Conservation (phyloP, 2,329 filamentous ascomycete species). For the Sporothrix sp. region DNA sequence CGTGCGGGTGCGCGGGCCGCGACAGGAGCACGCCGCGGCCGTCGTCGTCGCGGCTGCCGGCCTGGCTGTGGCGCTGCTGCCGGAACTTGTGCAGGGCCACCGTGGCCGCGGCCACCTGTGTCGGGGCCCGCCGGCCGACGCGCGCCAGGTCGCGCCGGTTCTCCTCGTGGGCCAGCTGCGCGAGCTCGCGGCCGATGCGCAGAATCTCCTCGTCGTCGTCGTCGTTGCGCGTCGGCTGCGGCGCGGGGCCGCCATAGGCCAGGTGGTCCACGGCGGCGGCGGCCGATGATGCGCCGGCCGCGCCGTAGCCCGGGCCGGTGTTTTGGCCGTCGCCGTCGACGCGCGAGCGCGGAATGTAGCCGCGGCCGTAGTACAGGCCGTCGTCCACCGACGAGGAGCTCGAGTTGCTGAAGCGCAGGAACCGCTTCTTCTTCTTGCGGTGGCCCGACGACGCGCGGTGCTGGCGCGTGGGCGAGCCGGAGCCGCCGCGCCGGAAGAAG, state of each 20-base stretch:
- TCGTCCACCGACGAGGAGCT: conserved; percentile 47
- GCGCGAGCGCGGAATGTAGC: conserved; percentile 28
- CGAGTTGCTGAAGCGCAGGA: conserved; percentile 40
- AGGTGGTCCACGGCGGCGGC: background rate
- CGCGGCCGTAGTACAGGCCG: conserved; percentile 47
- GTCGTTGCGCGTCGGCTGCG: conserved; percentile 18
- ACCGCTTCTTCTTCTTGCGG: conserved; percentile 30
- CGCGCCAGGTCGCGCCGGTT: conserved; percentile 40
- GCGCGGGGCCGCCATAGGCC: background rate
- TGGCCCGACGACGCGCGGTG: conserved; percentile 8
- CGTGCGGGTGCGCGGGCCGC: conserved; percentile 27
- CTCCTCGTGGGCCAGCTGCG: conserved; percentile 41
- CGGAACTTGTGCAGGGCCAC: conserved; percentile 32
- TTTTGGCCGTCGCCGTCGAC: background rate
- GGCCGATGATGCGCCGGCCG: no score
- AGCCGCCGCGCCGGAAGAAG: conserved; percentile 23
- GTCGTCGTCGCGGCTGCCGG: conserved; percentile 3
- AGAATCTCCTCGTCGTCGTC: conserved; percentile 47
- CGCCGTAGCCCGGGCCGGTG: background rate
- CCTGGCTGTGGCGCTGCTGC: conserved; percentile 14
- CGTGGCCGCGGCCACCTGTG: conserved; percentile 31
- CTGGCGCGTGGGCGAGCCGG: conserved; percentile 2
- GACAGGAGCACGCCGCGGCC: conserved; percentile 20
- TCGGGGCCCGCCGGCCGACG: conserved; percentile 30
- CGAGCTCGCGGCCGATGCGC: conserved; percentile 44